These are phyloP conservation scores for Posidonia oceanica DNA, from an alignment of 116 monocot species.

Conservation along the genomic window DNA sequence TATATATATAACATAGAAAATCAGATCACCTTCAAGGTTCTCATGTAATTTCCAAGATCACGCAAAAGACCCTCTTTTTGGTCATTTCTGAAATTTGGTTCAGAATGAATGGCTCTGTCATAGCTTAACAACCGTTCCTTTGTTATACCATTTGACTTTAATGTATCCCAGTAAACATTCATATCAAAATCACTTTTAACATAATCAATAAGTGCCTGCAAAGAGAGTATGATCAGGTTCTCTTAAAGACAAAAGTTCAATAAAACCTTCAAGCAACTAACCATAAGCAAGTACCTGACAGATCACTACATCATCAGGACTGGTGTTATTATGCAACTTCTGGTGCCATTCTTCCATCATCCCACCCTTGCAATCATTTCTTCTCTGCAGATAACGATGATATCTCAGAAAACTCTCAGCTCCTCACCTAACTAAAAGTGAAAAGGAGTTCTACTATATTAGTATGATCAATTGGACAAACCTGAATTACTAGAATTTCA, in stretches of 20 bases:
- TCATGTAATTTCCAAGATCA: slow-evolving; percentile 85
- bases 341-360: slow-evolving; percentile 99
- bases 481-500: slow-evolving; percentile 92
- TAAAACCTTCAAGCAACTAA: not conserved
- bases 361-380: slow-evolving; percentile 43
- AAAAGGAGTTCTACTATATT: too few species aligned
- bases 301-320: slow-evolving; percentile 95
- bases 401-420: too few species aligned
- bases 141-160: slow-evolving; percentile 74
- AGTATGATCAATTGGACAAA: not conserved
- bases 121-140: slow-evolving; percentile 93
- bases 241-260: too few species aligned
- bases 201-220: slow-evolving; percentile 94
- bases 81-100: slow-evolving; percentile 67
- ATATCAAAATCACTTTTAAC: slow-evolving; percentile 72
- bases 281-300: slow-evolving; percentile 39
- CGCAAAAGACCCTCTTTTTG: slow-evolving; percentile 86
- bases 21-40: slow-evolving; percentile 72
- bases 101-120: slow-evolving; percentile 90
- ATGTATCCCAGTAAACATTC: slow-evolving; percentile 76
- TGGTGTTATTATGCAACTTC: slow-evolving; percentile 96
- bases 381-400: too few species aligned
- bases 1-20: not conserved
- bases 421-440: too few species aligned
- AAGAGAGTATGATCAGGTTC: not conserved